phyloP scores from a whole-genome alignment of 345 rosid species.

The Eucalyptus leucophloia region DNA sequence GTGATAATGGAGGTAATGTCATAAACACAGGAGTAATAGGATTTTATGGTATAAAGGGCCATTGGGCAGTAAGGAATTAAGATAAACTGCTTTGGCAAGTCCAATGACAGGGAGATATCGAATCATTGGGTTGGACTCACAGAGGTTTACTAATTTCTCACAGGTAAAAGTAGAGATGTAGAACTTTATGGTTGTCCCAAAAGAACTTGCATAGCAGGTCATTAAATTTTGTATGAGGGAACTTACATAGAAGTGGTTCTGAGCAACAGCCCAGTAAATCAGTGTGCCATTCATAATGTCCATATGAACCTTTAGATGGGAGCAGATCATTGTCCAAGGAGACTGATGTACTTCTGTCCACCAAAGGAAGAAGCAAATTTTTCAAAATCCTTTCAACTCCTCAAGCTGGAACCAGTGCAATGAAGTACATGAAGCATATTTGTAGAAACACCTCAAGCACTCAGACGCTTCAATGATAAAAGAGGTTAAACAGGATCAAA shows the following conservation, averaged over 20 bases:
- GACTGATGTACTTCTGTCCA: conserved; percentile 54
- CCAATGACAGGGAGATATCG: background rate
- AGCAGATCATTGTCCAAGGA: conserved; percentile 64
- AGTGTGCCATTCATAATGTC: conserved; percentile 80
- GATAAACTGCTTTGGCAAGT: background rate
- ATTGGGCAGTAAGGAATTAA: background rate
- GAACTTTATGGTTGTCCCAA: background rate
- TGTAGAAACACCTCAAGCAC: background rate
- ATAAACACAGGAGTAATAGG: background rate
- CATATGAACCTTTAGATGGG: conserved; percentile 40
- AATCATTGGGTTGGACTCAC: background rate
- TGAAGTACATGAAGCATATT: background rate
- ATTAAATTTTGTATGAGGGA: background rate
- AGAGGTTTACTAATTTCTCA: background rate
- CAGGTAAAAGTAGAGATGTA: background rate
- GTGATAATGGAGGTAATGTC: background rate
- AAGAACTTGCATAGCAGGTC: background rate
- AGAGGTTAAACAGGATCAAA: background rate
- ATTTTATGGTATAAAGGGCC: background rate
- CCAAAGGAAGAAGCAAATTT: background rate
- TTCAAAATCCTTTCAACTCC: background rate
- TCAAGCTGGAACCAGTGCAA: background rate
- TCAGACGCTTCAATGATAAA: background rate
- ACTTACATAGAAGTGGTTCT: conserved; percentile 86
- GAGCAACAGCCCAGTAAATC: conserved; percentile 96